Base-by-base conservation (phyloP, 257 asterid genomes). In the Ocimum tenuiflorum region DNA sequence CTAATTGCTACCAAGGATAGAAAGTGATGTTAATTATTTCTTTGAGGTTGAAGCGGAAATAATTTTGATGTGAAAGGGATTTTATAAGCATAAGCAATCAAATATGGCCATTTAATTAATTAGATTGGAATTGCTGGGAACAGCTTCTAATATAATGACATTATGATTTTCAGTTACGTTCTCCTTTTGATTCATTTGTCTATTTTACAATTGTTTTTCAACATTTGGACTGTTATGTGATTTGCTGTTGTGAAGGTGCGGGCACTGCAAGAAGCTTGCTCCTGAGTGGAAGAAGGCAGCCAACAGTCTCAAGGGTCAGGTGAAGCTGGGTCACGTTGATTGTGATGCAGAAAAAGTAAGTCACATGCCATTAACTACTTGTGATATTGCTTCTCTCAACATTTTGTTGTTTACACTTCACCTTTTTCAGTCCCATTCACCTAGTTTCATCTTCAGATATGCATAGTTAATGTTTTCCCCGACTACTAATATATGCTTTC, bases 231-330 rank as follows among this genome's bases (percentile, higher is more conserved):
- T 77, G 9, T 50, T 0, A 36, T 39, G 49, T 19, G 9, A 23
- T 54, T 59, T 74, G 55, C 69, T 39, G 8, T 45, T 24, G 36
- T 69, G 68, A 75, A 91, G 99, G 97, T 94, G 99, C 68, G 99
- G 97, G 33, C 99, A 94, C 82, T 94, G 99, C 85, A 90, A 94
- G 83, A 90, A 81, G 72, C 96, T 94, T 60, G 99, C 97, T 75
- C 97, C 97, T 35, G 99, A 94, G 81, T 94, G 99, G 97, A 90
- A 85, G 85, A 94, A 81, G 81, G 99, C 97, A 77, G 88, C 99
- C 70, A 88, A 80, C 65, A 88, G 76, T 77, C 91, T 90, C 53
- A 79, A 86, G 86, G 97, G 95, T 73, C 88, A 94, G 75, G 96
- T 82, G 81, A 94, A 90, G 85, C 69, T 94, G 79, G 99, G 99